A percentile compares a stretch with the other conserved stretches of the same genome.
Conservation (phyloP, 2,329 filamentous ascomycete species). For the Coniochaeta sp. region DNA sequence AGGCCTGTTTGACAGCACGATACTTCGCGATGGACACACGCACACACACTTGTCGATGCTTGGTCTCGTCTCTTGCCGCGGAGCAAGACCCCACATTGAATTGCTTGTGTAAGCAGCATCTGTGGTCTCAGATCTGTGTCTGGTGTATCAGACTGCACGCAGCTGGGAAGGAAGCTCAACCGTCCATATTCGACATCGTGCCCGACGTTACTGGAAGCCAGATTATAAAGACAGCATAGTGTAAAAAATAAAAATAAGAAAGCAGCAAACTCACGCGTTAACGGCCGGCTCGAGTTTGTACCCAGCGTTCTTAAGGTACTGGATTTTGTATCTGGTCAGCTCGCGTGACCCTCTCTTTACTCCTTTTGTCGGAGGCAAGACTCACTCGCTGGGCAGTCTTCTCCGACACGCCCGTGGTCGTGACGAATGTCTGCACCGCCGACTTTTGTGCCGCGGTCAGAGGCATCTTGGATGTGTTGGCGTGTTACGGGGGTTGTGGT, state of each 20-base stretch:
- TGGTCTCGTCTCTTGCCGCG: too few species aligned
- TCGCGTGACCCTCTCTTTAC: constrained; percentile 1
- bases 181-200: too few species aligned
- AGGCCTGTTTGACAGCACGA: neutral
- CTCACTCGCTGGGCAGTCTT: constrained; percentile 35
- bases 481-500: neutral
- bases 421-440: constrained; percentile 32
- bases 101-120: too few species aligned
- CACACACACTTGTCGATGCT: too few species aligned
- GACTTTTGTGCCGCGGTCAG: constrained; percentile 26
- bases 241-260: neutral
- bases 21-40: neutral
- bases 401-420: constrained; percentile 35
- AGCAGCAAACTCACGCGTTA: constrained; percentile 45
- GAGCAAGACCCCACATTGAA: neutral
- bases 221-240: neutral
- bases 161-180: too few species aligned
- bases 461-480: constrained; percentile 13
- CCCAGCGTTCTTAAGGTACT: constrained; percentile 41
- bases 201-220: too few species aligned
- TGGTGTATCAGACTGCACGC: too few species aligned
- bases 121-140: too few species aligned
- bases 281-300: constrained; percentile 48
- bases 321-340: constrained; percentile 6
- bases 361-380: too few species aligned